Conservation (phyloP, 768 basidiomycete genomes). For the Agaricus bisporus region DNA sequence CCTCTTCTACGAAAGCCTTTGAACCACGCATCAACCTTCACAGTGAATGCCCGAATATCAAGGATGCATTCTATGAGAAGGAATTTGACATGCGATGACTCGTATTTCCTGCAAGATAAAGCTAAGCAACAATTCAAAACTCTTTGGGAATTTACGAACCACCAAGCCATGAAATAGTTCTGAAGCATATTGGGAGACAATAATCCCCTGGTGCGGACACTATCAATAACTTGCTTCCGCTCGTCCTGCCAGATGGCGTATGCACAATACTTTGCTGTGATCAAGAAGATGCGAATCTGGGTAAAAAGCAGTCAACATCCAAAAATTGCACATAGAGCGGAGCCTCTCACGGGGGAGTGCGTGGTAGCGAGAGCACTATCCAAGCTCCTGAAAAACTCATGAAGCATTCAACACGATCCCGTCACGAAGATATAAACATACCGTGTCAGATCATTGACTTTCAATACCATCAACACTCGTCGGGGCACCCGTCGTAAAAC, state of each 20-base stretch:
- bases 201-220: slow-evolving; percentile 46
- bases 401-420: too few species aligned
- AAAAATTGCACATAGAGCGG: background rate
- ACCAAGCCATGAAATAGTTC: slow-evolving; percentile 59
- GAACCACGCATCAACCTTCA: slow-evolving; percentile 59
- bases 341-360: slow-evolving; percentile 54
- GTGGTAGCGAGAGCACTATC: slow-evolving; percentile 87
- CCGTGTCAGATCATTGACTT: slow-evolving; percentile 82
- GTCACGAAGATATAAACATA: slow-evolving; percentile 20
- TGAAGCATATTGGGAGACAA: slow-evolving; percentile 38
- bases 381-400: slow-evolving; percentile 46
- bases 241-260: slow-evolving; percentile 77
- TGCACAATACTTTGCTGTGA: slow-evolving; percentile 86
- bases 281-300: slow-evolving; percentile 81
- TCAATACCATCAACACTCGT: slow-evolving; percentile 77
- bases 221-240: slow-evolving; percentile 33
- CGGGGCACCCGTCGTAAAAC: slow-evolving; percentile 83
- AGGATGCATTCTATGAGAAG: slow-evolving; percentile 52
- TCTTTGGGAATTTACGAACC: slow-evolving; percentile 38
- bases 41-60: slow-evolving; percentile 53
- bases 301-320: slow-evolving; percentile 12
- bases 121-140: background rate
- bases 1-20: slow-evolving; percentile 54
- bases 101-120: slow-evolving; percentile 44
- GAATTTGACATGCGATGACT: slow-evolving; percentile 44